Conservation (phyloP, 306 rosid species). For the Acacia confusa region DNA sequence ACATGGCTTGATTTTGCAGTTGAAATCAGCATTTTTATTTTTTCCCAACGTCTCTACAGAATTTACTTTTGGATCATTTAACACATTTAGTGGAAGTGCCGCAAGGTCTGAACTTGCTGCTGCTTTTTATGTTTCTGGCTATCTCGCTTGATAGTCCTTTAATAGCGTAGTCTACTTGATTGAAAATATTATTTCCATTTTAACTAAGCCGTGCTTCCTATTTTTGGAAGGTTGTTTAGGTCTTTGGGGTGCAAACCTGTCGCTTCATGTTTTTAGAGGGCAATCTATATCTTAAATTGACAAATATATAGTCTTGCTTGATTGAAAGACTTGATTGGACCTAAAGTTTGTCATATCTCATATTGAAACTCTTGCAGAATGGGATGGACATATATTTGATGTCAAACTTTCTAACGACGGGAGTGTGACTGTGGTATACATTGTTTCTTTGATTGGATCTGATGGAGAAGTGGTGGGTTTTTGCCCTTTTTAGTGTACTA, state of each 20-base stretch:
- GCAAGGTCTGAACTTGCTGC: neutral
- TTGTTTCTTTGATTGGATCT: slow-evolving; percentile 90
- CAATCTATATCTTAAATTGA: neutral
- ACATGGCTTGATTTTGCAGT: too few relatives aligned
- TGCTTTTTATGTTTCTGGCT: neutral
- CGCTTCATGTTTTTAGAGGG: neutral
- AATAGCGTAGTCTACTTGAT: neutral
- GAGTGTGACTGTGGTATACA: slow-evolving; percentile 85
- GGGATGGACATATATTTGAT: slow-evolving; percentile 98
- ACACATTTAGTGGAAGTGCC: too few relatives aligned
- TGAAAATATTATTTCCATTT: neutral
- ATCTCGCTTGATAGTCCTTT: neutral
- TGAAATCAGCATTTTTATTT: too few relatives aligned
- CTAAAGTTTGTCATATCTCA: neutral
- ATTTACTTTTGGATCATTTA: too few relatives aligned
- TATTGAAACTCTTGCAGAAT: slow-evolving; percentile 51
- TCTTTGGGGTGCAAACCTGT: neutral
- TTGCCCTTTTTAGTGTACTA: neutral
- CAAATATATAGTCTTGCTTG: neutral
- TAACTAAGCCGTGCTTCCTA: neutral
- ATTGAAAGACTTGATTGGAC: neutral
- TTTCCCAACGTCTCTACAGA: too few relatives aligned
- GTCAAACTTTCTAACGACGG: slow-evolving; percentile 92
- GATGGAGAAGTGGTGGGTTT: slow-evolving; percentile 91
- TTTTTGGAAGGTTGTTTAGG: neutral